Conservation (phyloP, 2,329 filamentous ascomycete species). For the Clathrospora elynae region DNA sequence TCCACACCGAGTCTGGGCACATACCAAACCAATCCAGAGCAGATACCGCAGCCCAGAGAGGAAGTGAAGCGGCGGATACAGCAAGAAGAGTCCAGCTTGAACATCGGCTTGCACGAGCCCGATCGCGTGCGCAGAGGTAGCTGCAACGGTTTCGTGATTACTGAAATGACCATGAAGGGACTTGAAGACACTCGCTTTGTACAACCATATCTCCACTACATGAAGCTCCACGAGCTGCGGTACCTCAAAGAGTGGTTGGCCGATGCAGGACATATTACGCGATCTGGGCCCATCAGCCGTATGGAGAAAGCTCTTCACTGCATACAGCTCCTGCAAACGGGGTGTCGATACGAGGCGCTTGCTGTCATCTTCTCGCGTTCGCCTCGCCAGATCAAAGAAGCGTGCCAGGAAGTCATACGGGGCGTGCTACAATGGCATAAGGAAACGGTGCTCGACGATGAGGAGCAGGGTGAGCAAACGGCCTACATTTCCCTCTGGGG, state of each 20-base stretch:
- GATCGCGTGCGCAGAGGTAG: slow-evolving; percentile 29
- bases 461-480: slow-evolving; percentile 5
- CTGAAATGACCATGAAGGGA: slow-evolving; percentile 27
- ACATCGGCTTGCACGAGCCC: slow-evolving; percentile 15
- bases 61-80: slow-evolving; percentile 22
- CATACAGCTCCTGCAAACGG: slow-evolving; percentile 33
- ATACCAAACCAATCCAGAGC: slow-evolving; percentile 9
- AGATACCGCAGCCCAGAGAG: slow-evolving; percentile 10
- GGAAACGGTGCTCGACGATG: slow-evolving; percentile 21
- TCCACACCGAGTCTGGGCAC: not conserved
- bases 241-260: slow-evolving; percentile 28
- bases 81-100: slow-evolving; percentile 20
- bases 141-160: slow-evolving; percentile 21
- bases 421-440: slow-evolving; percentile 33
- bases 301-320: slow-evolving; percentile 38
- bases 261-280: slow-evolving; percentile 16
- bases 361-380: slow-evolving; percentile 39
- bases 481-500: slow-evolving; percentile 28
- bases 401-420: slow-evolving; percentile 35
- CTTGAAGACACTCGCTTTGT: slow-evolving; percentile 20
- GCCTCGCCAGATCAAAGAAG: slow-evolving; percentile 27
- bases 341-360: slow-evolving; percentile 32
- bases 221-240: slow-evolving; percentile 36
- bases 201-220: slow-evolving; percentile 28
- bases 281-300: slow-evolving; percentile 25